phyloP scores from a whole-genome alignment of 257 asterid species.

The Solanum lycopersicoides region DNA sequence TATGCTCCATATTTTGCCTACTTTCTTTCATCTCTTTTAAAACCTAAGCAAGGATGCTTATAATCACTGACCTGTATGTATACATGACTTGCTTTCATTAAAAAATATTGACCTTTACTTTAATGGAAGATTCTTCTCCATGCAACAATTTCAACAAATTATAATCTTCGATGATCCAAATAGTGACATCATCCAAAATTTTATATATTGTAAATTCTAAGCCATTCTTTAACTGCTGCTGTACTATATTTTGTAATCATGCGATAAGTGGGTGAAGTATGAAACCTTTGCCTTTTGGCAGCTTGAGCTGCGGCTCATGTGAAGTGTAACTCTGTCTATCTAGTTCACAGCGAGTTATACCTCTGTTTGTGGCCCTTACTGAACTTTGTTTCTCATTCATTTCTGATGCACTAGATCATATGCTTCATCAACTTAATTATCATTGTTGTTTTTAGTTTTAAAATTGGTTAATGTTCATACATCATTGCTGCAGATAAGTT shows the following conservation, averaged over 20 bases:
- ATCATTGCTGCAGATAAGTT: conserved; percentile 47
- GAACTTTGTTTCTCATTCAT: neutral
- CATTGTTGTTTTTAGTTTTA: neutral
- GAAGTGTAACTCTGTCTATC: neutral
- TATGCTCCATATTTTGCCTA: neutral
- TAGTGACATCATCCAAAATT: neutral
- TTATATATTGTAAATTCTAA: neutral
- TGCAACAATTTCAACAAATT: neutral
- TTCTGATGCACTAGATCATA: neutral
- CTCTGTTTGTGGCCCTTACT: neutral
- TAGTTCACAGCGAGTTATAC: neutral
- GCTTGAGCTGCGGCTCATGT: neutral
- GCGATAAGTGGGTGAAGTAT: neutral
- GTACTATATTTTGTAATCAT: neutral
- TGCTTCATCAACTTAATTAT: neutral
- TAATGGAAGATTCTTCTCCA: neutral
- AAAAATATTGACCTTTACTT: neutral
- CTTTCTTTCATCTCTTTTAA: neutral
- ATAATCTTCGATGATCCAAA: neutral
- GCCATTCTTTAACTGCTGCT: neutral
- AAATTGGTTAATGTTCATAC: neutral
- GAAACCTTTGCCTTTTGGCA: neutral
- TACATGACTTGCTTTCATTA: neutral
- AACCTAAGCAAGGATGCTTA: neutral
- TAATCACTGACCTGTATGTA: neutral